Conservation (phyloP, 2,329 filamentous ascomycete genomes). For the Pezizomycotina sp. region DNA sequence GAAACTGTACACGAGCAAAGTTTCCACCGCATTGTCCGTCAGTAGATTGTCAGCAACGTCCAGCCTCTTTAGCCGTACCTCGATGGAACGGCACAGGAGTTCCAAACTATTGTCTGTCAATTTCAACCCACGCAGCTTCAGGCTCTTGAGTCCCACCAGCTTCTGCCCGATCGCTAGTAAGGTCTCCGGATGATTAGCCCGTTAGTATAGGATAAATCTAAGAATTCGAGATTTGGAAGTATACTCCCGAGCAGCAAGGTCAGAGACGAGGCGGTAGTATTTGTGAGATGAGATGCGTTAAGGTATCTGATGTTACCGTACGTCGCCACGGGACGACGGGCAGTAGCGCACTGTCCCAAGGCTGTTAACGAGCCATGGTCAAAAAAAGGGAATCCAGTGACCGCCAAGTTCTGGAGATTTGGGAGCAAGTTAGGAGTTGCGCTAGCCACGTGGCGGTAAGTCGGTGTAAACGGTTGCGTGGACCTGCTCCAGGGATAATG, state of each 20-base stretch:
- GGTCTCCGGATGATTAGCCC: constrained; percentile 11
- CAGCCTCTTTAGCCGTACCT: constrained; percentile 16
- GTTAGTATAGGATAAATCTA: constrained; percentile 20
- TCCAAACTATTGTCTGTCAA: constrained; percentile 13
- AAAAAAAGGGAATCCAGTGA: constrained; percentile 19
- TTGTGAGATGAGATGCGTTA: constrained; percentile 12
- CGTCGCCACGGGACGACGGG: no score
- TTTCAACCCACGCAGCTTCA: constrained; percentile 17
- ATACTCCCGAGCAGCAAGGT: constrained; percentile 12
- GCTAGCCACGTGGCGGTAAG: constrained; percentile 21
- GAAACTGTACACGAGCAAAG: constrained; percentile 21
- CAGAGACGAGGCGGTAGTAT: constrained; percentile 17
- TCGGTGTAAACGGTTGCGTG: constrained; percentile 19
- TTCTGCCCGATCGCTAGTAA: constrained; percentile 8
- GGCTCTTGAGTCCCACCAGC: constrained; percentile 10
- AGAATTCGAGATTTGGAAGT: constrained; percentile 15
- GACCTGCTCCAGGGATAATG: constrained; percentile 13
- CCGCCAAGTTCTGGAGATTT: constrained; percentile 5
- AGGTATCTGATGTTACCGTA: constrained; percentile 13
- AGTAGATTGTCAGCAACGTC: constrained; percentile 21
- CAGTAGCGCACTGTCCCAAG: constrained; percentile 5
- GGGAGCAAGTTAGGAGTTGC: constrained; percentile 17
- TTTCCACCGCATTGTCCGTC: constrained; percentile 13
- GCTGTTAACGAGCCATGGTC: constrained; percentile 15
- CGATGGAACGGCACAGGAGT: constrained; percentile 5